These are phyloP conservation scores for Syzygium syzygioides DNA, from an alignment of 441 rosid species.

Conservation along the genomic window DNA sequence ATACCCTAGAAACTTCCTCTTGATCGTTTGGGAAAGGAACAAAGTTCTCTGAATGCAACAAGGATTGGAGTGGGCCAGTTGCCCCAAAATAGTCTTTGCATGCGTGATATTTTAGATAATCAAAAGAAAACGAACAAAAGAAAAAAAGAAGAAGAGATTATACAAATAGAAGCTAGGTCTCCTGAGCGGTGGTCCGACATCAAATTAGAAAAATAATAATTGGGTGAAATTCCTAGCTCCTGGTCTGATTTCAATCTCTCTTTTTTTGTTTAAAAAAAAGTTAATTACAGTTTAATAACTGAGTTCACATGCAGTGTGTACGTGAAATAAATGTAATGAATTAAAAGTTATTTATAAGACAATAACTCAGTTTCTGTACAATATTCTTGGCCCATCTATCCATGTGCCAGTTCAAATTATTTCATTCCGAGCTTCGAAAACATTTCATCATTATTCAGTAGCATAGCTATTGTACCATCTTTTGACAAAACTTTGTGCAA, in stretches of 20 bases:
- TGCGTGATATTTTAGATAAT: not conserved
- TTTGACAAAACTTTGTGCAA: not conserved
- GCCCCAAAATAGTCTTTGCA: not conserved
- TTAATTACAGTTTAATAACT: too few species aligned
- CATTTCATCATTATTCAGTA: not conserved
- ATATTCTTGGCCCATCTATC: not conserved
- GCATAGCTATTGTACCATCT: not conserved
- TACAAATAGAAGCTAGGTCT: not conserved
- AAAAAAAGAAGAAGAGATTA: not conserved
- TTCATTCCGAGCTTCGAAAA: too few species aligned
- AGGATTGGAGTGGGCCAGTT: not conserved
- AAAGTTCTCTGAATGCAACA: not conserved
- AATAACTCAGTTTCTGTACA: not conserved
- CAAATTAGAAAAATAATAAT: not conserved
- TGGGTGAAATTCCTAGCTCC: not conserved
- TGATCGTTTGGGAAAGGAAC: not conserved
- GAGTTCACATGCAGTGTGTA: not conserved
- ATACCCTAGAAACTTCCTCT: not conserved
- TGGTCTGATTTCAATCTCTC: not conserved
- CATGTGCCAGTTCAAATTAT: not conserved
- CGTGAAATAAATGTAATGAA: not conserved
- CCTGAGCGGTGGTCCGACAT: not conserved
- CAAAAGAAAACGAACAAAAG: not conserved
- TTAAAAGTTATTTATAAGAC: not conserved
- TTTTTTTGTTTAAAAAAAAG: not conserved